Evolutionary conservation across 352 stramenopile species (phyloP).

Genomic region (Thalassiosira livingstoniorum): DNA sequence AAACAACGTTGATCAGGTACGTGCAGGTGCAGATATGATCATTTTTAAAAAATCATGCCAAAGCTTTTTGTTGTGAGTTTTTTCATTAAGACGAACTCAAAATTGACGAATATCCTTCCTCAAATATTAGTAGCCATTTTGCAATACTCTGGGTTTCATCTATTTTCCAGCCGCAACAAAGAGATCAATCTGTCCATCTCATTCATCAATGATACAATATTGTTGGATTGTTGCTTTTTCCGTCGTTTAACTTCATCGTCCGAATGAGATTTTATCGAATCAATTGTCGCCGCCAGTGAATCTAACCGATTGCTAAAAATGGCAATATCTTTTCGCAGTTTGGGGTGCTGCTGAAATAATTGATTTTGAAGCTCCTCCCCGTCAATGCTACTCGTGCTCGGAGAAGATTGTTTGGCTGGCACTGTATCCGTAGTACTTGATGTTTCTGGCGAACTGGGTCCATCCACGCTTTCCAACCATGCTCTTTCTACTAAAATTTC

Average conservation of each 20-base stretch:
- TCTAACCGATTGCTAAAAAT: constrained; percentile 59
- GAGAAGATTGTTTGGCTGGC: background rate
- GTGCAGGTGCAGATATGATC: too few relatives aligned
- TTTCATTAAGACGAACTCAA: too few relatives aligned
- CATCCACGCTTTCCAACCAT: constrained; percentile 57
- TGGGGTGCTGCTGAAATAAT: constrained; percentile 57
- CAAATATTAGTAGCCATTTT: too few relatives aligned
- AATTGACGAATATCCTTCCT: too few relatives aligned
- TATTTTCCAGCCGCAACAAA: constrained; percentile 25
- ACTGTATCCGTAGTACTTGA: background rate
- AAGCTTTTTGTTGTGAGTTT: too few relatives aligned
- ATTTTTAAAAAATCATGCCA: too few relatives aligned
- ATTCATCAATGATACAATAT: constrained; percentile 61
- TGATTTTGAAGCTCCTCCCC: constrained; percentile 32
- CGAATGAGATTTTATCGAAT: constrained; percentile 55
- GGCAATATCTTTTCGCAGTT: constrained; percentile 56
- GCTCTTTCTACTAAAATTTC: constrained; percentile 52
- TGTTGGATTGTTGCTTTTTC: constrained; percentile 59
- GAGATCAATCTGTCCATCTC: constrained; percentile 52
- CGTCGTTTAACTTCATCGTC: constrained; percentile 57
- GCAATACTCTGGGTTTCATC: too few relatives aligned
- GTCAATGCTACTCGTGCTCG: background rate
- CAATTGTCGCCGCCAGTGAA: constrained; percentile 47
- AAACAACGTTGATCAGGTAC: too few relatives aligned
- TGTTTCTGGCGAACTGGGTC: background rate